Percentiles rank a stretch among this genome's conserved stretches.
These are phyloP conservation scores for Lycium barbarum DNA, from an alignment of 257 asterid species.

Conservation along the genomic window DNA sequence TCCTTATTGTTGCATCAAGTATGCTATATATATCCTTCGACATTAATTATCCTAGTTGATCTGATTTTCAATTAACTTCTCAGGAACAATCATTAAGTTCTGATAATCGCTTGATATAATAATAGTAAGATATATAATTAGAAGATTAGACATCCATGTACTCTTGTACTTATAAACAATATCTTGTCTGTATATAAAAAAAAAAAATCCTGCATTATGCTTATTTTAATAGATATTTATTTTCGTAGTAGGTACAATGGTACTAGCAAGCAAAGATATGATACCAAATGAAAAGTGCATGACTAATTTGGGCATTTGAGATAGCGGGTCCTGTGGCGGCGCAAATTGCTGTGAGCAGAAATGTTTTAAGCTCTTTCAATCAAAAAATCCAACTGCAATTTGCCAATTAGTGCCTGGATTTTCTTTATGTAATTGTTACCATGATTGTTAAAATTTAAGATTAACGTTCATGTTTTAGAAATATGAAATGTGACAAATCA, in stretches of 20 bases:
- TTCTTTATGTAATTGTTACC: slow-evolving; percentile 8
- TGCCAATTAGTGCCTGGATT: not conserved
- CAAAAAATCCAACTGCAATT: not conserved
- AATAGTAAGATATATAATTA: not conserved
- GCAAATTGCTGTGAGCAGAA: not conserved
- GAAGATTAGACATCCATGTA: not conserved
- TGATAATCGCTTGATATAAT: not conserved
- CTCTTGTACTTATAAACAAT: not conserved
- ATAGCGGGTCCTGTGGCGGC: not conserved
- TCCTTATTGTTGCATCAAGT: not conserved
- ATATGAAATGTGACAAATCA: not conserved
- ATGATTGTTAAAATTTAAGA: not conserved
- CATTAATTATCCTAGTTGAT: not conserved
- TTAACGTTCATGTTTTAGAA: not conserved
- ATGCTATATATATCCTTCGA: not conserved
- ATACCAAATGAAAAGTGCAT: not conserved
- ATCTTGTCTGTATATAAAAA: too few relatives aligned
- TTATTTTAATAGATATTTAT: not conserved
- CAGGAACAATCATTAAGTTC: not conserved
- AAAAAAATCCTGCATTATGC: not conserved
- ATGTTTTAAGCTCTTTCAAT: not conserved
- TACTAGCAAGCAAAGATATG: not conserved
- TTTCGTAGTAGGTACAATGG: not conserved
- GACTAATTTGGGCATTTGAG: slow-evolving; percentile 4
- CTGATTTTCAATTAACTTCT: not conserved